A percentile compares a stretch with the other conserved stretches of the same genome.
phyloP scores from a whole-genome alignment of 768 basidiomycete species.

The Mrakia hoshinonis region DNA sequence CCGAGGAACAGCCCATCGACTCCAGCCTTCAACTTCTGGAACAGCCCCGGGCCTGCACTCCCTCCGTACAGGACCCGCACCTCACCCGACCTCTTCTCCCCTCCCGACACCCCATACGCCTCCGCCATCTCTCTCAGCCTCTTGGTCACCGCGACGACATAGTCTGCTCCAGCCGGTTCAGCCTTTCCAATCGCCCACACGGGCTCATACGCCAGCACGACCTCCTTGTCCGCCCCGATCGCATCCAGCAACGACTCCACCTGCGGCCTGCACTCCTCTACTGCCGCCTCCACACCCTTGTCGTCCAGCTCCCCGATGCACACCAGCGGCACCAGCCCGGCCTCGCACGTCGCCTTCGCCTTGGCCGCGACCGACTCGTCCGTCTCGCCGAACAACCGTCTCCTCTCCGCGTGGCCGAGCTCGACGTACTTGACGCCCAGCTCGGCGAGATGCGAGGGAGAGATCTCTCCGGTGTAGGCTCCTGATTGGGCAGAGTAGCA shows the following conservation, averaged over 20 bases:
- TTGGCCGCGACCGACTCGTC: constrained; percentile 22
- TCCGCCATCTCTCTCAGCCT: constrained; percentile 15
- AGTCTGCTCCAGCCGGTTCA: constrained; percentile 21
- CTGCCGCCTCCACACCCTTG: constrained; percentile 7
- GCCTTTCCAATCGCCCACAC: constrained; percentile 31
- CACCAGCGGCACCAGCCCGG: constrained; percentile 25
- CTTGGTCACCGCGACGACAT: constrained; percentile 28
- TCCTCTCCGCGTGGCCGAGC: constrained; percentile 30
- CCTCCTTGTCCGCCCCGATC: background rate
- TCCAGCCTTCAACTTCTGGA: constrained; percentile 14
- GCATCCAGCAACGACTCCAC: constrained; percentile 13
- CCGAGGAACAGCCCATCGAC: constrained; percentile 31
- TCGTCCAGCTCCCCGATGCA: constrained; percentile 29
- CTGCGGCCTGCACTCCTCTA: constrained; percentile 19
- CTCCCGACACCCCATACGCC: background rate
- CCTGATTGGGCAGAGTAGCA: constrained; percentile 25
- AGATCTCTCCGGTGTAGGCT: constrained; percentile 29
- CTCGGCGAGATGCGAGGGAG: constrained; percentile 14
- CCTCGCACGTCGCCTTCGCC: background rate
- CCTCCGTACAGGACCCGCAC: constrained; percentile 29
- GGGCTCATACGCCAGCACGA: constrained; percentile 31
- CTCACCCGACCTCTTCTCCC: constrained; percentile 9
- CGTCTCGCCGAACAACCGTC: constrained; percentile 25
- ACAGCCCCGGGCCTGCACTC: constrained; percentile 28
- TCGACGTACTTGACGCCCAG: constrained; percentile 28